Evolutionary conservation across 1,139 yeast species (phyloP), one percentile per base, ranked within the genome.

Genomic region (Saccharomyces hybrid): DNA sequence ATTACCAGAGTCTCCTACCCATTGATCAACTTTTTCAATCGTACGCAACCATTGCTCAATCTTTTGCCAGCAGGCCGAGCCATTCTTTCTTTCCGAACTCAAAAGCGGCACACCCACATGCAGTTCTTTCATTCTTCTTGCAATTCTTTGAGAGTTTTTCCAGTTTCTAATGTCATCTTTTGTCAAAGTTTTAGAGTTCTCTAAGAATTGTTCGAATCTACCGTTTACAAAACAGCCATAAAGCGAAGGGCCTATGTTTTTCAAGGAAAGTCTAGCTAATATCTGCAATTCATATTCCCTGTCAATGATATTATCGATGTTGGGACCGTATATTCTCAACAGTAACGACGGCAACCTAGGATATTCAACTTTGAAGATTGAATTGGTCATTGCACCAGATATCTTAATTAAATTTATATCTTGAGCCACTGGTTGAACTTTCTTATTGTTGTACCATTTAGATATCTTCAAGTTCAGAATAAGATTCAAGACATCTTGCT

Each of bases 111-210:
- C 83, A 64, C 91, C 90, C 57, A 79, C 79, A 67, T 93, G 99
- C 57, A 93, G 77, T 63, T 93, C 98, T 64, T 93, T 86, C 98
- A 93, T 93, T 74, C 99, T 84, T 74, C 96, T 83, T 8, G 97
- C 97, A 60, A 93, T 85, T 75, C 88, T 88, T 60, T 86, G 84
- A 50, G 93, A 83, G 23, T 88, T 83, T 26, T 84, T 83, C 58
- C 88, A 83, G 60, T 84, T 83, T 66, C 95, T 78, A 55, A 93
- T 81, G 61, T 88, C 89, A 11, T 79, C 78, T 63, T 82, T 85
- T 50, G 83, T 81, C 59, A 93, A 77, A 1, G 97, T 85, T 5
- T 56, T 60, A 14, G 65, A 59, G 48, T 91, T 87, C 52, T 84
- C 87, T 59, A 91, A 74, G 66, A 84, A 91, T 71, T 91, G 97